Evolutionary conservation across 192 early-diverging fungal genomes (phyloP).

Genomic region (Podila epigama): DNA sequence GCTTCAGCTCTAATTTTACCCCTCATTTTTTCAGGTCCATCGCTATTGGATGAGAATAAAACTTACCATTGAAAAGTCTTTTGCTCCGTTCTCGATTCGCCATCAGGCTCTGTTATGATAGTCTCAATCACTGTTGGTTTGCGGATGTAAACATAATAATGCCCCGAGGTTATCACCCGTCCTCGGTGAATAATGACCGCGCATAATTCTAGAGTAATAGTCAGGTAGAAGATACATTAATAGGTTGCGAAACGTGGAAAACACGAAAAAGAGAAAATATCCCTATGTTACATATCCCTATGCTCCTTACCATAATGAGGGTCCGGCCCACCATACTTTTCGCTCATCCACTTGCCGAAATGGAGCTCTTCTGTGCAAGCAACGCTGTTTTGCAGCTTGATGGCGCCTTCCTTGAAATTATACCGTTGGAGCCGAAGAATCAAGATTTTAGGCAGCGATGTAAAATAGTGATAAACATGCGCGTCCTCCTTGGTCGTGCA

Average conservation of each 20-base stretch:
- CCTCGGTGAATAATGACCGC: constrained; percentile 44
- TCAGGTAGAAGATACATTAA: neutral
- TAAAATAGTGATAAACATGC: constrained; percentile 28
- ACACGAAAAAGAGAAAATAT: neutral
- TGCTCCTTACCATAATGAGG: constrained; percentile 16
- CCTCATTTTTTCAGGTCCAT: neutral
- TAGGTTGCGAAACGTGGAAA: neutral
- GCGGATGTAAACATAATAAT: constrained; percentile 39
- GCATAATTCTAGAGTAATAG: constrained; percentile 18
- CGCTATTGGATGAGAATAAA: neutral
- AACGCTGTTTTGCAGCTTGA: constrained; percentile 41
- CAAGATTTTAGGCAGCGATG: constrained; percentile 33
- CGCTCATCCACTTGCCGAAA: constrained; percentile 34
- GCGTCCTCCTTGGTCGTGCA: constrained; percentile 39
- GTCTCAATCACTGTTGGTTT: constrained; percentile 34
- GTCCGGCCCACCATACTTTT: constrained; percentile 2
- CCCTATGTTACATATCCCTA: neutral
- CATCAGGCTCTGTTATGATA: constrained; percentile 15
- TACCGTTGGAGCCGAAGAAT: constrained; percentile 40
- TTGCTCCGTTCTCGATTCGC: constrained; percentile 10
- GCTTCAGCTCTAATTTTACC: neutral
- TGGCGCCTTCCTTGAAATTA: constrained; percentile 29
- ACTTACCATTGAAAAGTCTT: constrained; percentile 30
- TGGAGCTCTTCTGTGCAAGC: constrained; percentile 25
- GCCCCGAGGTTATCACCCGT: constrained; percentile 26